phyloP scores from a whole-genome alignment of 176 grass and related monocot genomes.

The Oryza glaberrima region DNA sequence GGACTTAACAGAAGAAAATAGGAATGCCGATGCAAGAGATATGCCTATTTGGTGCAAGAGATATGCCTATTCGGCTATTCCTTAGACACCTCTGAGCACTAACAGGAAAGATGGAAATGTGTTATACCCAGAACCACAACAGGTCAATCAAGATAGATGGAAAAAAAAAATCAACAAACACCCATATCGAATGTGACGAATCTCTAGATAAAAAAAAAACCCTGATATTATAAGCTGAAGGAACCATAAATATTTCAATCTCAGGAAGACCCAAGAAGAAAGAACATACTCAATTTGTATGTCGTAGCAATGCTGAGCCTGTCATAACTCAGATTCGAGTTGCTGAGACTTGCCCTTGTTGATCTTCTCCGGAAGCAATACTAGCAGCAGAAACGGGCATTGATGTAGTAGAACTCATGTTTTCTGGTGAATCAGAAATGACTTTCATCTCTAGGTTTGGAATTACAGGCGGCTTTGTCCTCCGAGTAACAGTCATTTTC shows the following conservation, averaged over 20 bases:
- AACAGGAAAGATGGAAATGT: neutral
- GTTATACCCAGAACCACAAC: neutral
- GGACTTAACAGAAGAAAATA: slow-evolving; percentile 15
- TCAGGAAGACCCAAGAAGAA: slow-evolving; percentile 22
- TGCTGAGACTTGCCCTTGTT: slow-evolving; percentile 55
- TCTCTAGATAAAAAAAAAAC: neutral
- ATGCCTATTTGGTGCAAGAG: neutral
- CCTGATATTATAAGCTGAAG: slow-evolving; percentile 8
- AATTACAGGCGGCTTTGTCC: slow-evolving; percentile 72
- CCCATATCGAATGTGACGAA: neutral
- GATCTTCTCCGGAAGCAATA: slow-evolving; percentile 57
- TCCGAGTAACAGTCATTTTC: slow-evolving; percentile 86
- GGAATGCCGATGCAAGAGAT: neutral
- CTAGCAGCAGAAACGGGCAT: slow-evolving; percentile 35
- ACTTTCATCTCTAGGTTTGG: slow-evolving; percentile 81
- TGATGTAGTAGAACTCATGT: slow-evolving; percentile 32
- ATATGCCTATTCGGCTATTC: neutral
- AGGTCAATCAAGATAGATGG: neutral
- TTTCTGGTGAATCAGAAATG: slow-evolving; percentile 52
- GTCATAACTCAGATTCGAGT: slow-evolving; percentile 55
- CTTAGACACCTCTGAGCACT: neutral
- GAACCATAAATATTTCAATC: neutral
- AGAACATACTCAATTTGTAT: slow-evolving; percentile 42
- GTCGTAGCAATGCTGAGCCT: neutral
- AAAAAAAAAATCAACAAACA: slow-evolving; percentile 17